These are phyloP conservation scores for Microthlaspi erraticum DNA, from an alignment of 345 rosid genomes.

Conservation along the genomic window DNA sequence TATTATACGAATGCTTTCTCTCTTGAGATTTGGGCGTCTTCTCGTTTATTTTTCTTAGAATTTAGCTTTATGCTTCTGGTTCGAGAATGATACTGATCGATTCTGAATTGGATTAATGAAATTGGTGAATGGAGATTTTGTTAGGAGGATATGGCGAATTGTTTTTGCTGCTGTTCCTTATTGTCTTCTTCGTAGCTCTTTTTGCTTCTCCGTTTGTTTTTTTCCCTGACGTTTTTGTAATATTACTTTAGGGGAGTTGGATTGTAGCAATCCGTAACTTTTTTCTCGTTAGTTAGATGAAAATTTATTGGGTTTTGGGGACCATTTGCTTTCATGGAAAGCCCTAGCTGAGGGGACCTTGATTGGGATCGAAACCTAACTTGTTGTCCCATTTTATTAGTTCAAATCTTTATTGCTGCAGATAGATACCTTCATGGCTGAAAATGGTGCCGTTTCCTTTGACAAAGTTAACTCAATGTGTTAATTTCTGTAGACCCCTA, in stretches of 20 bases:
- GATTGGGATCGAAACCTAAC: conserved; percentile 45
- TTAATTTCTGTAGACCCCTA: conserved; percentile 6
- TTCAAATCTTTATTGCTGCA: conserved; percentile 15
- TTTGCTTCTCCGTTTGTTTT: not conserved
- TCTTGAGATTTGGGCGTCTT: conserved; percentile 21
- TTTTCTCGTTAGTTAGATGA: conserved; percentile 2
- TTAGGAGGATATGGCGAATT: conserved; percentile 10
- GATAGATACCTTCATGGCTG: conserved; percentile 3
- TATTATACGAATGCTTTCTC: not conserved
- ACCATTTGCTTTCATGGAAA: conserved; percentile 25
- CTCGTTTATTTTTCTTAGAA: not conserved
- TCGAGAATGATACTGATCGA: not conserved
- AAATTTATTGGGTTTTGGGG: conserved; percentile 29
- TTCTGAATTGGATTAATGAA: not conserved
- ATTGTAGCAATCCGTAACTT: not conserved
- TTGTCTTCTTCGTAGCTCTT: not conserved
- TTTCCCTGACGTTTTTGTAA: not conserved
- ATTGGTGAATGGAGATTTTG: not conserved
- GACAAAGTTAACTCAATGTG: conserved; percentile 6
- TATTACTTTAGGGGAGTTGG: not conserved
- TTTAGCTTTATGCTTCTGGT: not conserved
- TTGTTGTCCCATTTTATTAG: conserved; percentile 23
- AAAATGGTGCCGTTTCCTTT: conserved; percentile 19
- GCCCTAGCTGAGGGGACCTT: conserved; percentile 34
- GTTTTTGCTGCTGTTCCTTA: conserved; percentile 1